Base-by-base conservation (phyloP, 805 yeast genomes). In the Yarrowia deformans region DNA sequence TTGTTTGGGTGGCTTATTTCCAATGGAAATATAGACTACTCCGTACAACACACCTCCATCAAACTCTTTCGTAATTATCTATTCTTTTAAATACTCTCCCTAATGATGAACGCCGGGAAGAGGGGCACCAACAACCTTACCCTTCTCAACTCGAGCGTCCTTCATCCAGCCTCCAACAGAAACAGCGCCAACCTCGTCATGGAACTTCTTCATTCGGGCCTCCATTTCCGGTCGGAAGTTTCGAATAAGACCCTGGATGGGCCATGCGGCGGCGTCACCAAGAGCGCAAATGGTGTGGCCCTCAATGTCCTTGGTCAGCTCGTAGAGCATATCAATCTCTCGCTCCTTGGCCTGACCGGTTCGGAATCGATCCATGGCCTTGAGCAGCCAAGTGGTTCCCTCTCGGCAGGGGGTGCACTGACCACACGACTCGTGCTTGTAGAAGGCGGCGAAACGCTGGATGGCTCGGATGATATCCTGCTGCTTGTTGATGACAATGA, bases 401-500 rank as follows among this genome's bases (percentile, higher is more conserved):
- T 91, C 97, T 79, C 97, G 87, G 81, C 97, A 91, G 70, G 97
- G 97, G 4, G 97, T 91, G 83, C 97, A 91, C 82, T 91, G 97
- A 70, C 97, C 97, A 82, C 97, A 91, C 8, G 95, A 89, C 83
- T 91, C 97, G 81, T 91, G 97, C 82, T 89, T 90, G 83, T 90
- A 91, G 79, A 91, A 91, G 54, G 90, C 87, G 54, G 94, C 80
- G 76, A 91, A 86, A 79, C 97, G 85, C 80, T 91, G 96, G 78
- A 91, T 91, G 73, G 94, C 95, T 72, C 92, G 85, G 71, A 91
- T 87, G 68, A 91, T 87, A 78, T 91, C 97, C 46, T 96, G 90
- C 75, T 88, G 87, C 82, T 90, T 89, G 83, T 91, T 90, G 91
- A 91, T 88, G 71, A 91, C 97, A 78, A 91, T 91, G 70, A 91